These are phyloP conservation scores for Leptomonas pyrrhocoris DNA, from an alignment of 208 protist species.

Conservation along the genomic window DNA sequence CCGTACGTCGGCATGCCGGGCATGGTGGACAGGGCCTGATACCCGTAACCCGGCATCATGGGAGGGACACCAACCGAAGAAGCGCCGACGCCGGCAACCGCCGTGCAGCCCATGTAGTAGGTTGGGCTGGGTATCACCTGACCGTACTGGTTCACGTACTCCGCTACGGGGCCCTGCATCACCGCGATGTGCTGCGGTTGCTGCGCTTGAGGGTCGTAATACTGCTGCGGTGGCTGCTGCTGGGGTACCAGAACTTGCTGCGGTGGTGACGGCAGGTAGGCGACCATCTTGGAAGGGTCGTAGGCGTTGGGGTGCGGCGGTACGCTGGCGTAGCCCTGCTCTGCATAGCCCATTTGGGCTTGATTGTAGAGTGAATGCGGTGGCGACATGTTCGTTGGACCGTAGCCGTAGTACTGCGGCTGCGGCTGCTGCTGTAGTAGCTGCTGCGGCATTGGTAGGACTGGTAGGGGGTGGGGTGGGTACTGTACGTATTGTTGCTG, in stretches of 20 bases:
- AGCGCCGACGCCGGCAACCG: background rate
- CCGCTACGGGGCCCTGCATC: background rate
- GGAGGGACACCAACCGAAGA: background rate
- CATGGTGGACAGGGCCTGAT: constrained; percentile 7
- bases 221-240: constrained; percentile 1
- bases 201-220: no score
- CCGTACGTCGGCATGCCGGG: background rate
- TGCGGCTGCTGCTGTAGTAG: constrained; percentile 9
- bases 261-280: background rate
- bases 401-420: constrained; percentile 20
- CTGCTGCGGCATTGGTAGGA: background rate
- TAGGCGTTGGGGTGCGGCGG: background rate
- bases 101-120: constrained; percentile 12
- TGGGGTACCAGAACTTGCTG: constrained; percentile 12
- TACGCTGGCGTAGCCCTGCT: constrained; percentile 4
- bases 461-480: background rate
- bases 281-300: background rate
- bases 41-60: constrained; percentile 12
- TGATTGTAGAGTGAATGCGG: constrained; percentile 4
- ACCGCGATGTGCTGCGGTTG: constrained; percentile 2
- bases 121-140: constrained; percentile 2
- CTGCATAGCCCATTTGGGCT: background rate
- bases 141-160: constrained; percentile 14
- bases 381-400: constrained; percentile 1
- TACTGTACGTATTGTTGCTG: constrained; percentile 21